These are phyloP conservation scores for Penicillium chermesinum DNA, from an alignment of 495 filamentous ascomycete species.

Conservation along the genomic window DNA sequence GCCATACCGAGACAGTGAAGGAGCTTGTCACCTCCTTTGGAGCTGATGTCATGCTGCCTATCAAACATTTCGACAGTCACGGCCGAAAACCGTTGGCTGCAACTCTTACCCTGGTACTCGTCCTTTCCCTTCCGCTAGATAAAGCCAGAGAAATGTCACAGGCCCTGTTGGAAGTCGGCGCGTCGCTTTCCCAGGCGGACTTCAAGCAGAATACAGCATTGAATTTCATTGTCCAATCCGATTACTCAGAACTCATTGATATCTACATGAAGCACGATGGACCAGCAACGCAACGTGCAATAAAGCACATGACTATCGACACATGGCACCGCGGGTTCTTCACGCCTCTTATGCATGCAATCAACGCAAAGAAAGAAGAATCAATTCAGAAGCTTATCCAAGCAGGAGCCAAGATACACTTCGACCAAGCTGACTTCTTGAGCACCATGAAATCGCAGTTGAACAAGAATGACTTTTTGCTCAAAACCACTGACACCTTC, in stretches of 20 bases:
- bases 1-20: constrained; percentile 61
- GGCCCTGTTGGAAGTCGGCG: constrained; percentile 62
- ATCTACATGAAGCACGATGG: constrained; percentile 54
- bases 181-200: constrained; percentile 69
- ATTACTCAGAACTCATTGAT: constrained; percentile 50
- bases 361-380: constrained; percentile 26
- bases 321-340: constrained; percentile 5
- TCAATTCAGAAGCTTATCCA: constrained; percentile 42
- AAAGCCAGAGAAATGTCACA: constrained; percentile 55
- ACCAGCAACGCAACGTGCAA: constrained; percentile 52
- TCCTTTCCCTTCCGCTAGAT: constrained; percentile 49
- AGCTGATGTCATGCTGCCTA: constrained; percentile 64
- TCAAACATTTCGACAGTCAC: constrained; percentile 54
- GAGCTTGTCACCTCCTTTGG: constrained; percentile 67
- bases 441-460: constrained; percentile 26
- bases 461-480: background rate
- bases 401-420: constrained; percentile 35
- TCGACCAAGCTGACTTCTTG: constrained; percentile 37
- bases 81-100: constrained; percentile 47
- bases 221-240: constrained; percentile 47
- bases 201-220: constrained; percentile 52
- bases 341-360: constrained; percentile 43
- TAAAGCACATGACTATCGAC: constrained; percentile 53
- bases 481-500: constrained; percentile 26
- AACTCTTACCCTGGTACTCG: constrained; percentile 60